Evolutionary conservation across 805 yeast species (phyloP), one percentile per base, ranked within the genome.

Genomic region (Zygosaccharomyces rouxii): DNA sequence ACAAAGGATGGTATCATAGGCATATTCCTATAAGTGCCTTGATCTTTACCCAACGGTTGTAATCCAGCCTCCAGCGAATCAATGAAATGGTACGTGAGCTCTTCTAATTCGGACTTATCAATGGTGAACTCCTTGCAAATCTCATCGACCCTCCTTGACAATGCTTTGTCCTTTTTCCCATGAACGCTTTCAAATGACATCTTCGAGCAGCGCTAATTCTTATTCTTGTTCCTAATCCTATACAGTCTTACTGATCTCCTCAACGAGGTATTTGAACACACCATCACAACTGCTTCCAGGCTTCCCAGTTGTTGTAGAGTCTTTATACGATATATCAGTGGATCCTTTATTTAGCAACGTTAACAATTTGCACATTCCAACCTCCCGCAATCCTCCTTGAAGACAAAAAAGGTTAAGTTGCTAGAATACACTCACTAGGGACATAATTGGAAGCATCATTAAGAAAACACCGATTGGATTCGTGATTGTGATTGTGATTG

Each of bases 1-100:
- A 92, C 96, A 63, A 69, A 92, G 1, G 96, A 80, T 31, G 98
- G 98, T 58, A 94, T 88, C 99, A 92, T 94, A 35, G 94, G 92
- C 71, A 86, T 70, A 63, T 77, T 81, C 64, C 50, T 67, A 19
- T 67, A 59, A 21, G 68, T 64, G n/a, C 73, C 48, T 14, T 45
- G 48, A 3, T 43, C 50, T 0, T 44, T 40, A 10, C 40, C 44
- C 16, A 31, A 38, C 2, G 54, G 64, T 2, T 66, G 59, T 42
- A 86, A 68, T 3, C 92, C 94, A 28, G 68, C 66, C 43, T 80
- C 77, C 75, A 86, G 84, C 9, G 80, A 75, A 50, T 76, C 71
- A 42, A 78, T 74, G 67, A 86, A 86, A 48, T 75, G 71, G 18
- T 75, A 75, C 1, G 74, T 71, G 37, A 72, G 56, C 38, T 62